These are phyloP conservation scores for Lycium ferocissimum DNA, from an alignment of 257 asterid species.

Conservation along the genomic window DNA sequence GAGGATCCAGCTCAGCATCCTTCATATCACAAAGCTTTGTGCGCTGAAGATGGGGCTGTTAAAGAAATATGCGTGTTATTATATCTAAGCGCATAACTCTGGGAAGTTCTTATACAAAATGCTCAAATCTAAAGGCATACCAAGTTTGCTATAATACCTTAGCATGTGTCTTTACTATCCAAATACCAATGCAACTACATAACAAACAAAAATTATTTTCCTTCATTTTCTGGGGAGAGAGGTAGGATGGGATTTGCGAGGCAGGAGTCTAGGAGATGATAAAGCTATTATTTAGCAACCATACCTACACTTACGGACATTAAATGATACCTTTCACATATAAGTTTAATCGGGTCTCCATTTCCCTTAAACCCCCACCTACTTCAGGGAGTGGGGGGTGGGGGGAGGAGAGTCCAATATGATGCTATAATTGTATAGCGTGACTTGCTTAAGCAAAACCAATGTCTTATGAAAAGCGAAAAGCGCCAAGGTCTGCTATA, in stretches of 20 bases:
- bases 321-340: conserved; percentile 2
- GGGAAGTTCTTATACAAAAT: conserved; percentile 21
- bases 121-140: conserved; percentile 17
- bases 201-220: neutral
- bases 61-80: conserved; percentile 30
- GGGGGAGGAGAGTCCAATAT: neutral
- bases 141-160: neutral
- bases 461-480: neutral
- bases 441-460: conserved; percentile 6
- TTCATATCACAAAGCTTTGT: conserved; percentile 97
- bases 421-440: conserved; percentile 17
- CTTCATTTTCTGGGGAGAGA: neutral
- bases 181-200: conserved; percentile 16
- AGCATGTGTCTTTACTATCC: neutral
- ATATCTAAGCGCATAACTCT: conserved; percentile 23
- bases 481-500: neutral
- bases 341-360: conserved; percentile 7
- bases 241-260: conserved; percentile 19
- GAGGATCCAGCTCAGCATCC: conserved; percentile 87
- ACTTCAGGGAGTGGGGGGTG: neutral
- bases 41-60: conserved; percentile 96
- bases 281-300: neutral
- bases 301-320: neutral
- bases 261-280: conserved; percentile 1
- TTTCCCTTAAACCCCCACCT: neutral